A percentile compares a stretch with the other conserved stretches of the same genome.
Conservation (phyloP, 805 yeast species). For the Hagleromyces aurorensis region DNA sequence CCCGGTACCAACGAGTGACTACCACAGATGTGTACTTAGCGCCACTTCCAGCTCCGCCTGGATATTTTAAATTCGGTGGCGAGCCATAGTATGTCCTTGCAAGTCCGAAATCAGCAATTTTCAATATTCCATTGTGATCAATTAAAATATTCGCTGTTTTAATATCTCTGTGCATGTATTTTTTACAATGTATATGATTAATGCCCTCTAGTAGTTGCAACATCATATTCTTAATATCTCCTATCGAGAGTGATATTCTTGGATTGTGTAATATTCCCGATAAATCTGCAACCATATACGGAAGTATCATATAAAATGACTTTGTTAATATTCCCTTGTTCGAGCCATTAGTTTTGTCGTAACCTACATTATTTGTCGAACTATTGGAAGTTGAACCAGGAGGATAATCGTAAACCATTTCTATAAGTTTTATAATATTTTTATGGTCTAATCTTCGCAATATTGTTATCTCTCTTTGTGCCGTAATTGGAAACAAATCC, state of each 20-base stretch:
- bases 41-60: constrained; percentile 38
- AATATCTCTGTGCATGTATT: constrained; percentile 76
- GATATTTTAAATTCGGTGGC: constrained; percentile 42
- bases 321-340: constrained; percentile 10
- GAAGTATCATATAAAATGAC: constrained; percentile 76
- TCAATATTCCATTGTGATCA: constrained; percentile 66
- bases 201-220: constrained; percentile 72
- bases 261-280: constrained; percentile 86
- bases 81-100: constrained; percentile 68
- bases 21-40: constrained; percentile 57
- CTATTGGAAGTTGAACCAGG: constrained; percentile 18
- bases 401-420: constrained; percentile 57
- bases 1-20: constrained; percentile 96
- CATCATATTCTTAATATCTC: constrained; percentile 80
- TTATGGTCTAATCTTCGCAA: constrained; percentile 60
- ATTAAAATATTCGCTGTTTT: constrained; percentile 93
- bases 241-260: constrained; percentile 44
- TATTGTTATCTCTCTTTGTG: constrained; percentile 83
- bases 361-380: constrained; percentile 5
- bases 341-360: constrained; percentile 6
- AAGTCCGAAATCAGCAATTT: constrained; percentile 92
- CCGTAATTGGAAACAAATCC: constrained; percentile 83
- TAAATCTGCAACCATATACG: constrained; percentile 87
- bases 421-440: constrained; percentile 70
- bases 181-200: constrained; percentile 57